Evolutionary conservation across 306 rosid species (phyloP), one percentile per base, ranked within the genome.

Genomic region (Inga laurina): DNA sequence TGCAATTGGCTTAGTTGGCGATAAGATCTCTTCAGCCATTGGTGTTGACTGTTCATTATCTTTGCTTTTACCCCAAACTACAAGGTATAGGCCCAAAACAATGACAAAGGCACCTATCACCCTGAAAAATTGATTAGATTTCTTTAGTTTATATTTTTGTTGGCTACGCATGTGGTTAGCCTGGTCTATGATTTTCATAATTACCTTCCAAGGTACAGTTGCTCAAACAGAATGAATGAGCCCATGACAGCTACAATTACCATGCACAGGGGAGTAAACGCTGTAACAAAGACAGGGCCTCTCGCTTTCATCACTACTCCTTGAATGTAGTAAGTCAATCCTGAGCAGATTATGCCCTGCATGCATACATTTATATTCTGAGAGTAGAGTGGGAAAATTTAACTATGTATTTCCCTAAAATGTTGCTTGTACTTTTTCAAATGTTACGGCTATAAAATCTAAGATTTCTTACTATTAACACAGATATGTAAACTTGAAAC

Each of bases 241-340:
- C 98, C 87, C 97, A 97, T 74, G 85, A 90, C 75, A 34, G 99
- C 98, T 32, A 97, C 97, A 43, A 94, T 87, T 32, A 97, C 95
- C 98, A 97, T 97, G 86, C 97, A 76, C 4, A 94, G 86, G 4
- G 97, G 98, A 82, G 72, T 90, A 74, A 97, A 97, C 1, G 99
- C 92, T 77, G 99, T 94, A 62, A 97, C 97, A 84, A 90, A 97
- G 12, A 97, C 98, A 4, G 99, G 98, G 9, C 99, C 99, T 91
- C 93, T 90, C 11, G 83, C 84, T 89, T 84, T 90, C 98, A 97
- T 94, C 15, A 97, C 92, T 22, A 88, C 79, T 85, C 99, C 99
- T 88, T 97, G 98, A 62, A 97, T 94, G 88, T 94, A 97, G 83
- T 97, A 94, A 78, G 98, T 92, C 49, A 97, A 85, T 69, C 97